Evolutionary conservation across 78 protist species (phyloP), one percentile per base, ranked within the genome.

Genomic region (Parvularia atlantis): DNA sequence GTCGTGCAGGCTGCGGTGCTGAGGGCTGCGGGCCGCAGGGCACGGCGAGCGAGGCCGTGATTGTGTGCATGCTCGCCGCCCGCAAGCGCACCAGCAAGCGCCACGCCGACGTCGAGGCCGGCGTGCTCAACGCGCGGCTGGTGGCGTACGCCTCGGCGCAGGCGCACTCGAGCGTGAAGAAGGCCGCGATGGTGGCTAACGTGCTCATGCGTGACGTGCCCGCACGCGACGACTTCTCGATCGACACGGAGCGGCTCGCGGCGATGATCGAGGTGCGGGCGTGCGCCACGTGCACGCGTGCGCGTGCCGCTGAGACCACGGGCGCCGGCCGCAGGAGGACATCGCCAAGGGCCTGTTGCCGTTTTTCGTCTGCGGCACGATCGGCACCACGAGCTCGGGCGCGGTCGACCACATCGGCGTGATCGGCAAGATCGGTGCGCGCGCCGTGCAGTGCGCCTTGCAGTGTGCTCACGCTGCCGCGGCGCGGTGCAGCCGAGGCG

Each of bases 331-430:
- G 28, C 68, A 63, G 40, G 40, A 3, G 24, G 84, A 80, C 40
- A 0, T 22, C 20, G 61, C 83, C 11, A 9, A 37, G 1, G 87
- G 87, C 1, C 66, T 71, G 17, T 0, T 72, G 3, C 87, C 87
- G 30, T 69, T 54, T 65, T 71, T 66, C 16, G 78, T 73, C 31
- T 39, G 41, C 33, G 71, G 66, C 22, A 77, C 76, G 26, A 0
- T 24, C 31, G 87, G 87, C 1, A 70, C 87, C 16, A 82, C 87
- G 2, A 24, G n/a, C 37, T 50, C 69, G 5, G 48, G 69, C 46
- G 87, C 81, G 30, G 0, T 60, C n/a, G 87, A 82, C 59, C 43
- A 30, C 75, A 1, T 59, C 53, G 35, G 1, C 30, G 59, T 14
- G n/a, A 3, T 54, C 33, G 46, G 19, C 9, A 9, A 41, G 4